These are phyloP conservation scores for Fusarium sp. DNA, from an alignment of 2,329 filamentous ascomycete species.

Conservation along the genomic window DNA sequence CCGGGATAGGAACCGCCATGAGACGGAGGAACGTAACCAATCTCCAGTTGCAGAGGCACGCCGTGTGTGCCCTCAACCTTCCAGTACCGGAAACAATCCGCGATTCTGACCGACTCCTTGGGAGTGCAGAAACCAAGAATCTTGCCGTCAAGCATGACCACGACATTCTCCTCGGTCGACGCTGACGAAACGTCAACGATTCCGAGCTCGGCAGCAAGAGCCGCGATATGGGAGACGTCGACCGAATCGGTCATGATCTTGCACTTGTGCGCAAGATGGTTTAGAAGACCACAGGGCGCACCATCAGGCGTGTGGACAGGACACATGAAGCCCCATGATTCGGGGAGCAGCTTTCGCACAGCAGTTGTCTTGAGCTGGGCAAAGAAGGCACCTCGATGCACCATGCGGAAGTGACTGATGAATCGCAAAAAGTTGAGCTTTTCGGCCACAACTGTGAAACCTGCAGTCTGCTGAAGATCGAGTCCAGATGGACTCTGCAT, in stretches of 20 bases:
- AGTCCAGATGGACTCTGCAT: slow-evolving; percentile 90
- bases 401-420: slow-evolving; percentile 99
- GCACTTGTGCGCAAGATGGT: slow-evolving; percentile 96
- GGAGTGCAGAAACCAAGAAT: slow-evolving; percentile 93
- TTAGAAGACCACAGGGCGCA: slow-evolving; percentile 91
- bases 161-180: slow-evolving; percentile 84
- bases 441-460: slow-evolving; percentile 96
- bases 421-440: slow-evolving; percentile 99
- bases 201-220: slow-evolving; percentile 82
- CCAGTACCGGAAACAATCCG: slow-evolving; percentile 91
- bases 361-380: slow-evolving; percentile 97
- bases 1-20: slow-evolving; percentile 95
- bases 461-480: slow-evolving; percentile 93
- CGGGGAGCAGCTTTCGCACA: slow-evolving; percentile 92
- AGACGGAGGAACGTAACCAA: slow-evolving; percentile 90
- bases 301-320: slow-evolving; percentile 98
- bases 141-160: slow-evolving; percentile 89
- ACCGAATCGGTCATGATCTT: slow-evolving; percentile 82
- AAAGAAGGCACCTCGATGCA: slow-evolving; percentile 98
- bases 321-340: slow-evolving; percentile 98
- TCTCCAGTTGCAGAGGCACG: slow-evolving; percentile 86
- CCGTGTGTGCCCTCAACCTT: slow-evolving; percentile 89
- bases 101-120: slow-evolving; percentile 82
- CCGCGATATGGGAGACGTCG: slow-evolving; percentile 80
- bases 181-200: slow-evolving; percentile 81